Conservation (phyloP, 306 rosid genomes). For the Citrullus amarus region DNA sequence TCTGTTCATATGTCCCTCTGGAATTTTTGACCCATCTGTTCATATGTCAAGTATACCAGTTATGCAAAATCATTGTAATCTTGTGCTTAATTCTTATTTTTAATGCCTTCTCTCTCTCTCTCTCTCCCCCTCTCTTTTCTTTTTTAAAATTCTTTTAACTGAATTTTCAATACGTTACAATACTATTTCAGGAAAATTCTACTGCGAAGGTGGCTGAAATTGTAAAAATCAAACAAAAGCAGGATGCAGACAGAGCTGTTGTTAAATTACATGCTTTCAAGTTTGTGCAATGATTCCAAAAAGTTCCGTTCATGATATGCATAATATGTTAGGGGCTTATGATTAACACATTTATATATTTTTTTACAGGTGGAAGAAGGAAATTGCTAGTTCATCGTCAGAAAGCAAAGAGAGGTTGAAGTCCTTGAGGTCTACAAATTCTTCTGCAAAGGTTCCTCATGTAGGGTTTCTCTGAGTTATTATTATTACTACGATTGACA, state of each 20-base stretch:
- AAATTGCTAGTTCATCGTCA: slow-evolving; percentile 27
- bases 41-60: neutral
- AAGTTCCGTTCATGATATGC: neutral
- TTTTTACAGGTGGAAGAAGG: slow-evolving; percentile 31
- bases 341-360: slow-evolving; percentile 11
- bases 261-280: slow-evolving; percentile 63
- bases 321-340: slow-evolving; percentile 5
- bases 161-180: neutral
- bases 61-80: neutral
- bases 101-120: neutral
- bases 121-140: neutral
- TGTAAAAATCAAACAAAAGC: slow-evolving; percentile 54
- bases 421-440: slow-evolving; percentile 53
- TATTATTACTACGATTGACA: neutral
- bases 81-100: neutral
- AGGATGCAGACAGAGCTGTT: slow-evolving; percentile 60
- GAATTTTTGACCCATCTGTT: neutral
- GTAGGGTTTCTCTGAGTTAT: neutral
- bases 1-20: neutral
- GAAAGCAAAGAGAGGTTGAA: slow-evolving; percentile 47
- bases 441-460: slow-evolving; percentile 34
- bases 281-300: slow-evolving; percentile 28
- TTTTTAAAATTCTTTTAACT: neutral
- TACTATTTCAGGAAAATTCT: slow-evolving; percentile 31
- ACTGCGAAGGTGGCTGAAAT: slow-evolving; percentile 44